These are phyloP conservation scores for Amoeboaphelidium protococcarum DNA, from an alignment of 371 early-diverging fungal genomes.

Conservation along the genomic window DNA sequence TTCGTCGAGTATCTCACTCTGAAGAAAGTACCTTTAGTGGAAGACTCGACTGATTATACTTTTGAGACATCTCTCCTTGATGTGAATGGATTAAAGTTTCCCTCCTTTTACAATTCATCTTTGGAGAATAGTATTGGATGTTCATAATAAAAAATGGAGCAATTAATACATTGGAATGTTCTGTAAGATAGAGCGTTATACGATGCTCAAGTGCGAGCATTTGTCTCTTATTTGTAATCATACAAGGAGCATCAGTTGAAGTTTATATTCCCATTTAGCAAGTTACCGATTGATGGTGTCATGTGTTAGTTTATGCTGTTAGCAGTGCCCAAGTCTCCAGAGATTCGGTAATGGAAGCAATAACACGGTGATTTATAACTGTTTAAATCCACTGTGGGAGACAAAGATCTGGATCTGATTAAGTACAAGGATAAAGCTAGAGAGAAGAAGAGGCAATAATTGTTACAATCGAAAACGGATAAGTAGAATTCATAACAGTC, in stretches of 20 bases:
- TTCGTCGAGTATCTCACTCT: conserved; percentile 9
- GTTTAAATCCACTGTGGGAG: not conserved
- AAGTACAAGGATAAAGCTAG: conserved; percentile 36
- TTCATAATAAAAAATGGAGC: not conserved
- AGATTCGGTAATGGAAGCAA: conserved; percentile 31
- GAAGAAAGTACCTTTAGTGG: not conserved
- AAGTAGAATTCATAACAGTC: conserved; percentile 4
- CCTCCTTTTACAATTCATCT: not conserved
- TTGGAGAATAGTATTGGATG: no score
- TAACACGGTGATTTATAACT: not conserved
- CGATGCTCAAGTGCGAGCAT: conserved; percentile 25
- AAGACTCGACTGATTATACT: not conserved
- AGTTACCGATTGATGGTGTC: conserved; percentile 30
- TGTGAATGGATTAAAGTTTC: no score
- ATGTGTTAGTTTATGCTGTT: not conserved
- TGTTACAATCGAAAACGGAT: conserved; percentile 18
- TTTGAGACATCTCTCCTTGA: no score
- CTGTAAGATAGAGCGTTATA: conserved; percentile 6
- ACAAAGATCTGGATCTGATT: conserved; percentile 19
- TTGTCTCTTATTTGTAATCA: conserved; percentile 59
- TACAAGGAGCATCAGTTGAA: conserved; percentile 77
- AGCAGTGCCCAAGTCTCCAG: conserved; percentile 70
- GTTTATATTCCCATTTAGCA: conserved; percentile 65
- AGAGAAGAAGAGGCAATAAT: conserved; percentile 40
- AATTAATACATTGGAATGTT: not conserved